phyloP scores from a whole-genome alignment of 768 basidiomycete species.

The Tricholoma saponaceum region DNA sequence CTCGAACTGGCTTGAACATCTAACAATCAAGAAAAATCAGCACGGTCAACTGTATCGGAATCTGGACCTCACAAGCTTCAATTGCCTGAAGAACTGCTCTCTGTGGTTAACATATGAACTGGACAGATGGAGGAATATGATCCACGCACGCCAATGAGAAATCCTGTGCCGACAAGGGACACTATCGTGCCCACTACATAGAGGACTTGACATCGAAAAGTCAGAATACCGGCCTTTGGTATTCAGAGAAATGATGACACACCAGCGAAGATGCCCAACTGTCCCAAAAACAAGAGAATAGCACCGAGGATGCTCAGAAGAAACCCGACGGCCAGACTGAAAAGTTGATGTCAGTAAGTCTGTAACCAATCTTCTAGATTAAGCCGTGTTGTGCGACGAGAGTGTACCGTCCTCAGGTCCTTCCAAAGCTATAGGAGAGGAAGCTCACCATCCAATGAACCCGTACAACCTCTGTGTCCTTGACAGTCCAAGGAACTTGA shows the following conservation, averaged over 20 bases:
- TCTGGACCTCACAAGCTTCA: conserved; percentile 60
- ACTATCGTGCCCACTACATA: conserved; percentile 81
- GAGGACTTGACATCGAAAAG: conserved; percentile 48
- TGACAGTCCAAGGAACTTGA: conserved; percentile 73
- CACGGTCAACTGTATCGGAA: not conserved
- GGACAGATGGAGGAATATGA: not conserved
- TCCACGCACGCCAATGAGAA: conserved; percentile 77
- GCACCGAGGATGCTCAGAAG: conserved; percentile 76
- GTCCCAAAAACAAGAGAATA: conserved; percentile 71
- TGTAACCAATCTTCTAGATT: not conserved
- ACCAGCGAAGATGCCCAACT: conserved; percentile 71
- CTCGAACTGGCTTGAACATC: conserved; percentile 95
- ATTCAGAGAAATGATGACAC: conserved; percentile 23
- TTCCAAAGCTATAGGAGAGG: not conserved
- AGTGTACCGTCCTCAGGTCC: not conserved
- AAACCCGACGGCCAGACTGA: conserved; percentile 72
- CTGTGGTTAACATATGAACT: conserved; percentile 1
- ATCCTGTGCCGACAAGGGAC: conserved; percentile 84
- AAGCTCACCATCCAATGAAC: conserved; percentile 72
- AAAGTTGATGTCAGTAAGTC: not conserved
- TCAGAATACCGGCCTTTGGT: not conserved
- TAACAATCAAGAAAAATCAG: conserved; percentile 20
- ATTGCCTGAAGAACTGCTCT: conserved; percentile 68
- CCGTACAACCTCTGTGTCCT: conserved; percentile 82
- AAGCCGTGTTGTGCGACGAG: not conserved